A percentile compares a stretch with the other conserved stretches of the same genome.
These are phyloP conservation scores for Pseudogymnoascus sp. DNA, from an alignment of 2,329 filamentous ascomycete genomes.

Conservation along the genomic window DNA sequence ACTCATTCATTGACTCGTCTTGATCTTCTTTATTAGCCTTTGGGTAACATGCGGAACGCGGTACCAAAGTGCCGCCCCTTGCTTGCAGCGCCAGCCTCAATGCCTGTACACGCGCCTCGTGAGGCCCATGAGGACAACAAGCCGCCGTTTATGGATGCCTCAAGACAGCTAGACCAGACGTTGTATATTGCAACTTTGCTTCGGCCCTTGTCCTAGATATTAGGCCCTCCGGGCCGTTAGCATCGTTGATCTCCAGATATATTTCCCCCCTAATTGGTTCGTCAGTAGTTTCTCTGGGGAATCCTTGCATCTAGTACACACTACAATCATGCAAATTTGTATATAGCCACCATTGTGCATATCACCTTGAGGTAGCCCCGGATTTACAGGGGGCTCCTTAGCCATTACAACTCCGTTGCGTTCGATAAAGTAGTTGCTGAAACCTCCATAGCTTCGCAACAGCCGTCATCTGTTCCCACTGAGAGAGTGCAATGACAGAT, in stretches of 20 bases:
- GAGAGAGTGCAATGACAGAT: background rate
- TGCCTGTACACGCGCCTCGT: background rate
- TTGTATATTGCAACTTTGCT: background rate
- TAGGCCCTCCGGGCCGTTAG: background rate
- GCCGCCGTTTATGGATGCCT: background rate
- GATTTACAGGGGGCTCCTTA: background rate
- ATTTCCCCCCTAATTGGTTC: background rate
- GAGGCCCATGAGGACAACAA: background rate
- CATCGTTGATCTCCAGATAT: background rate
- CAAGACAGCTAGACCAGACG: background rate
- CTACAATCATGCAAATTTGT: background rate
- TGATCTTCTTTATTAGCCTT: background rate
- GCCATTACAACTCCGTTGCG: background rate
- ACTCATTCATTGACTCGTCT: background rate
- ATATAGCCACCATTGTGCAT: background rate
- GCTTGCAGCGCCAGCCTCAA: background rate
- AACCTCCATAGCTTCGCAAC: too few relatives aligned
- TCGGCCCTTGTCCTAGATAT: background rate
- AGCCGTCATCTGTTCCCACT: too few relatives aligned
- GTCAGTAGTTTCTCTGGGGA: background rate
- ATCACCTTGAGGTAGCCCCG: background rate
- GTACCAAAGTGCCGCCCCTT: background rate
- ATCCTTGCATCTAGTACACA: background rate
- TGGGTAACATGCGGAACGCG: background rate
- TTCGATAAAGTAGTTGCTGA: background rate